These are phyloP conservation scores for Trichoderma asperellum DNA, from an alignment of 2,329 filamentous ascomycete genomes.

Conservation along the genomic window DNA sequence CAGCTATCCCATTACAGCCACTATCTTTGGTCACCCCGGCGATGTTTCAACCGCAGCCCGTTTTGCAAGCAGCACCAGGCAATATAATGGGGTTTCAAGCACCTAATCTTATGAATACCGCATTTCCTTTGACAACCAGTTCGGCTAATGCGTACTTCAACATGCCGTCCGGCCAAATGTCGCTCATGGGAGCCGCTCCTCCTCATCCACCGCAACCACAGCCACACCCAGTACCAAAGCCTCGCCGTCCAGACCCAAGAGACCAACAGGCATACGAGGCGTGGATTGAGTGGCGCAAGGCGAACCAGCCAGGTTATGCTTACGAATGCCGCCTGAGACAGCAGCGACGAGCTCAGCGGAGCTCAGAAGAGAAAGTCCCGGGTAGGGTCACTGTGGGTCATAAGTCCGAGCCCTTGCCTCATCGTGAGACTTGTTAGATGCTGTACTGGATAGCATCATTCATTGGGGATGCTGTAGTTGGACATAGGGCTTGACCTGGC, in stretches of 20 bases:
- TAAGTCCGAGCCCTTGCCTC: background rate
- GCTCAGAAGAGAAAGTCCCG: constrained; percentile 18
- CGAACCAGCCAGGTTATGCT: constrained; percentile 53
- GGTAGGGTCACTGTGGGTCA: constrained; percentile 15
- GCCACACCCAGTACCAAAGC: constrained; percentile 45
- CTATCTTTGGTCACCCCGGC: background rate
- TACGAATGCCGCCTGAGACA: constrained; percentile 51
- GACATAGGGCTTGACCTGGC: background rate
- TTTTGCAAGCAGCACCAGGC: constrained; percentile 10
- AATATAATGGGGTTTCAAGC: constrained; percentile 12
- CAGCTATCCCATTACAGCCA: background rate
- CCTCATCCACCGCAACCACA: constrained; percentile 31
- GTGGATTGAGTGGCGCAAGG: constrained; percentile 55
- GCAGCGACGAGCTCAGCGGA: constrained; percentile 43
- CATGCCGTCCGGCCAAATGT: constrained; percentile 10
- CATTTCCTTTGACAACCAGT: background rate
- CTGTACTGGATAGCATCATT: background rate
- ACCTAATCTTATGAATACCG: background rate
- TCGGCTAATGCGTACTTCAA: background rate
- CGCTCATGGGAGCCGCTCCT: background rate
- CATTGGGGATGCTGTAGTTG: background rate
- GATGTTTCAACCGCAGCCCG: constrained; percentile 3
- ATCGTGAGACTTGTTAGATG: constrained; percentile 4
- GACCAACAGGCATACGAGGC: constrained; percentile 53
- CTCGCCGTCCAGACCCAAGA: constrained; percentile 45